These are phyloP conservation scores for Calonectria pteridis DNA, from an alignment of 2,329 filamentous ascomycete species.

Conservation along the genomic window DNA sequence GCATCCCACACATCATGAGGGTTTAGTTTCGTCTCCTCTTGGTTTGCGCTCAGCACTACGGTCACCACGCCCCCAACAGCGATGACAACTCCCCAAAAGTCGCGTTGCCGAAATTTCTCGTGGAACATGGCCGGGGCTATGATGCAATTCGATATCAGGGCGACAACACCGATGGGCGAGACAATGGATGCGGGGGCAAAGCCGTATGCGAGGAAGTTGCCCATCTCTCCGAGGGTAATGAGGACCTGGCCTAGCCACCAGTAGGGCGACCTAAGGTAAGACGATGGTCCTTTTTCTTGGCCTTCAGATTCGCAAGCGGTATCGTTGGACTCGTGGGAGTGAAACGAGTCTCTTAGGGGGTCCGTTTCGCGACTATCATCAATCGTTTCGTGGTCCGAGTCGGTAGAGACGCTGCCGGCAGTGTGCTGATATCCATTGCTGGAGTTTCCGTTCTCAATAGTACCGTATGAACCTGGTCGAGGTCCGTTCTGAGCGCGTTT, in stretches of 20 bases:
- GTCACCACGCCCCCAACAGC: slow-evolving; percentile 90
- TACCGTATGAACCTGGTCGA: slow-evolving; percentile 50
- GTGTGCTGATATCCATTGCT: slow-evolving; percentile 41
- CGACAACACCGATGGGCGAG: slow-evolving; percentile 95
- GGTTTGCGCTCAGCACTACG: slow-evolving; percentile 91
- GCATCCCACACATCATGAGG: slow-evolving; percentile 91
- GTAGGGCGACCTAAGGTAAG: slow-evolving; percentile 90
- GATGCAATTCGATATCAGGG: slow-evolving; percentile 94
- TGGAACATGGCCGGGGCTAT: slow-evolving; percentile 96
- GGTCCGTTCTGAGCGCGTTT: slow-evolving; percentile 56
- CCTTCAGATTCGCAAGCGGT: slow-evolving; percentile 38
- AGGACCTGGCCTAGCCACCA: slow-evolving; percentile 97
- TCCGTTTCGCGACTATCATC: slow-evolving; percentile 59
- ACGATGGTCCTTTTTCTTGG: slow-evolving; percentile 64
- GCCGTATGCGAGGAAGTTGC: slow-evolving; percentile 97
- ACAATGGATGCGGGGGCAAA: slow-evolving; percentile 98
- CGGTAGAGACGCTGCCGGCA: slow-evolving; percentile 12
- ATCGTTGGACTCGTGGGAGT: slow-evolving; percentile 51
- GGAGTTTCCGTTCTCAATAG: slow-evolving; percentile 41
- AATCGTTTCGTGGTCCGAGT: slow-evolving; percentile 49
- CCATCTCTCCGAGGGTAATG: slow-evolving; percentile 92
- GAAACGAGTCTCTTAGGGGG: slow-evolving; percentile 65
- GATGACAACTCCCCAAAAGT: slow-evolving; percentile 89
- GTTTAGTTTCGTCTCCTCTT: slow-evolving; percentile 89
- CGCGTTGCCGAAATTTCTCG: slow-evolving; percentile 85